phyloP scores from a whole-genome alignment of 306 rosid species.

The Dalbergia cochinchinensis region DNA sequence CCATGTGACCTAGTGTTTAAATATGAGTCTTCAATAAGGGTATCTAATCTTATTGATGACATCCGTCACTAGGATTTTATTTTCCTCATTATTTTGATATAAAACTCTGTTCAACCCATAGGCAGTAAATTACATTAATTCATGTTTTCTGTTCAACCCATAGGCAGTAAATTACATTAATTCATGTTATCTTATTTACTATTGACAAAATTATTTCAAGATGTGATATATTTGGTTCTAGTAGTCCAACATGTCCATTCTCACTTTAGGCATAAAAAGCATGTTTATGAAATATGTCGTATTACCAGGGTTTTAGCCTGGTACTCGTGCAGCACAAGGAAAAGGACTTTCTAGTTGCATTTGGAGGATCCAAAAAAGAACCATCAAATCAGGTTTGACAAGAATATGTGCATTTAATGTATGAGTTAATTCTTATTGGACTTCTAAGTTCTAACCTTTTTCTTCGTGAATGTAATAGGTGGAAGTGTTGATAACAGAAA shows the following conservation, averaged over 20 bases:
- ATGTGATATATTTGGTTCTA: slow-evolving; percentile 1
- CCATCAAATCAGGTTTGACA: slow-evolving; percentile 88
- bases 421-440: slow-evolving; percentile 31
- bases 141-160: slow-evolving; percentile 5
- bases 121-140: slow-evolving; percentile 1
- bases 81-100: not conserved
- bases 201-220: not conserved
- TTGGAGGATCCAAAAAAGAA: slow-evolving; percentile 95
- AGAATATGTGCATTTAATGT: not conserved
- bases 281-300: slow-evolving; percentile 28
- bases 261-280: slow-evolving; percentile 10
- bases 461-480: slow-evolving; percentile 56
- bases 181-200: not conserved
- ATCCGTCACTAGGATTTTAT: slow-evolving; percentile 19
- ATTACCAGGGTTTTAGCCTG: slow-evolving; percentile 88
- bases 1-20: slow-evolving; percentile 1
- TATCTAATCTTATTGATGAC: slow-evolving; percentile 23
- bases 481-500: slow-evolving; percentile 84
- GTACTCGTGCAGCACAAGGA: slow-evolving; percentile 83
- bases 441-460: not conserved
- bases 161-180: not conserved
- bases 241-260: slow-evolving; percentile 24
- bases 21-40: not conserved
- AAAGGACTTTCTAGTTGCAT: slow-evolving; percentile 92
- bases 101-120: slow-evolving; percentile 9